phyloP scores from a whole-genome alignment of 2,329 filamentous ascomycete species.

The Scedosporium aurantiacum region DNA sequence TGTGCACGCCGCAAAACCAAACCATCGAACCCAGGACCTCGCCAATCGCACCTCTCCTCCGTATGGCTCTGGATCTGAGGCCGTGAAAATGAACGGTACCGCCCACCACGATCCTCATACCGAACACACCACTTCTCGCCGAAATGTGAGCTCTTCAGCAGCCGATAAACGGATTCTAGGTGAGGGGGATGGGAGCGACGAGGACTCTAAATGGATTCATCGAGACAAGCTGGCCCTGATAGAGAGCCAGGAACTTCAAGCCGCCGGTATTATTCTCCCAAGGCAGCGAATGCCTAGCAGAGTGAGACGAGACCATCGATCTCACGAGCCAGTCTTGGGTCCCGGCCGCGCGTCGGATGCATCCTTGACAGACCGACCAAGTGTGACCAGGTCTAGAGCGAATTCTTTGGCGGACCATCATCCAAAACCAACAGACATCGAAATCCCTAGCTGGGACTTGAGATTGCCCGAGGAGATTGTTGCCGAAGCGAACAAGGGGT shows the following conservation, averaged over 20 bases:
- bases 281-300: constrained; percentile 42
- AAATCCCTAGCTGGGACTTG: constrained; percentile 55
- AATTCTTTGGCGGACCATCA: constrained; percentile 23
- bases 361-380: background rate
- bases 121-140: background rate
- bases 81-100: background rate
- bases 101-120: background rate
- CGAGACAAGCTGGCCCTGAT: constrained; percentile 74
- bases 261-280: constrained; percentile 58
- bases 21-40: background rate
- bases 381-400: constrained; percentile 17
- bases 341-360: background rate
- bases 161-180: constrained; percentile 8
- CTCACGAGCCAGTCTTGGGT: constrained; percentile 4
- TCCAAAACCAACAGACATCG: constrained; percentile 23
- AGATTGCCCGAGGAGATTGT: constrained; percentile 69
- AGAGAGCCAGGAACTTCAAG: constrained; percentile 69
- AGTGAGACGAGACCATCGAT: constrained; percentile 14
- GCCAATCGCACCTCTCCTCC: constrained; percentile 12
- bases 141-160: constrained; percentile 1
- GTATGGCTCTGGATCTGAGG: background rate
- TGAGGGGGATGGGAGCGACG: constrained; percentile 25
- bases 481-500: constrained; percentile 39
- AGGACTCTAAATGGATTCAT: constrained; percentile 73
- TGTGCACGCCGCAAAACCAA: background rate